Evolutionary conservation across 805 yeast genomes (phyloP).

Genomic region (Wickerhamiella siamensis): DNA sequence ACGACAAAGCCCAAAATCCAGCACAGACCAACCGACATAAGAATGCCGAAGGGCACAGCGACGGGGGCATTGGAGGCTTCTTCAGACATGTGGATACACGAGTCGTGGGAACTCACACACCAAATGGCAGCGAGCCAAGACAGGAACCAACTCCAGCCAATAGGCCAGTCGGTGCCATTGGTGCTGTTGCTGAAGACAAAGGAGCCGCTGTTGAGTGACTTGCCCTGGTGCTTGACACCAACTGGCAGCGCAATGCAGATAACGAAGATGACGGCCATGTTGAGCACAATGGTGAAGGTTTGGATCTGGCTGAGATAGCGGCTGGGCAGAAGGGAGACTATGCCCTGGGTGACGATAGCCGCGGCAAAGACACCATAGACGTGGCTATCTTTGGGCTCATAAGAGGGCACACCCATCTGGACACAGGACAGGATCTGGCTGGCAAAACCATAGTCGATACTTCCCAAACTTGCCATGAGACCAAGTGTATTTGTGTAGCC

Average conservation of each 20-base stretch:
- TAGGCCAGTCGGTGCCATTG: slow-evolving; percentile 50
- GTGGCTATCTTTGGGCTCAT: slow-evolving; percentile 34
- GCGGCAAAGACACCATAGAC: slow-evolving; percentile 54
- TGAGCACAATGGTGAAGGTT: slow-evolving; percentile 39
- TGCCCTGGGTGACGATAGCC: slow-evolving; percentile 37
- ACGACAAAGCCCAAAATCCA: slow-evolving; percentile 17
- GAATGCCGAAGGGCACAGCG: slow-evolving; percentile 57
- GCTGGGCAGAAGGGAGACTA: slow-evolving; percentile 41
- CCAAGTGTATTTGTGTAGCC: slow-evolving; percentile 56
- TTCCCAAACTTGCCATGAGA: slow-evolving; percentile 46
- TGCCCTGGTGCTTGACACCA: slow-evolving; percentile 24
- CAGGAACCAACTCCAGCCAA: slow-evolving; percentile 43
- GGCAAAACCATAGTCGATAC: slow-evolving; percentile 57
- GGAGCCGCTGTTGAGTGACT: slow-evolving; percentile 32
- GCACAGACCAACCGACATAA: slow-evolving; percentile 36
- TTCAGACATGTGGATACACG: slow-evolving; percentile 50
- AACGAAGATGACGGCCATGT: slow-evolving; percentile 36
- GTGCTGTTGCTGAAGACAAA: slow-evolving; percentile 38
- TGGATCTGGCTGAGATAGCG: slow-evolving; percentile 42
- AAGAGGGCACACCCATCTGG: slow-evolving; percentile 33
- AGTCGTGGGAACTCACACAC: slow-evolving; percentile 35
- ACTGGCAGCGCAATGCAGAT: slow-evolving; percentile 49
- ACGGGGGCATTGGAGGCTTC: slow-evolving; percentile 48
- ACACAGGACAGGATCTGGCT: slow-evolving; percentile 32
- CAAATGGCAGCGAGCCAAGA: slow-evolving; percentile 48